Conservation (phyloP, 352 stramenopile species). For the Globisporangium rhizosaccharum region DNA sequence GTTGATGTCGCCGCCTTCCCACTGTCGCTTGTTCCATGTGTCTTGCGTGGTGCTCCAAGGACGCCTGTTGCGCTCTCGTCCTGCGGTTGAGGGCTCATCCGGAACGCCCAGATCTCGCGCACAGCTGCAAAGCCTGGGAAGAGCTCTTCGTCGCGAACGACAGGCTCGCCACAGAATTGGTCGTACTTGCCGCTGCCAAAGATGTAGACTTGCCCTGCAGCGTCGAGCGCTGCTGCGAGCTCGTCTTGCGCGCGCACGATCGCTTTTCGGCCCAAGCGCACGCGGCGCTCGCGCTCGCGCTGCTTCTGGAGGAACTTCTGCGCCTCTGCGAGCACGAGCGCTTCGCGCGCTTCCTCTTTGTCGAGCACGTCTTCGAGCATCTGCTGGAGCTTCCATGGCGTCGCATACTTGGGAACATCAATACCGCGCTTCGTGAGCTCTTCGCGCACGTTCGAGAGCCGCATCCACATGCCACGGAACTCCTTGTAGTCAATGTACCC, state of each 20-base stretch:
- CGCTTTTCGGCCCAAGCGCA: slow-evolving; percentile 41
- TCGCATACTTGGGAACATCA: slow-evolving; percentile 86
- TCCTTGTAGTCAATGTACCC: slow-evolving; percentile 92
- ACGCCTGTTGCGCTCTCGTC: background rate
- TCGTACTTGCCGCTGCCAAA: slow-evolving; percentile 80
- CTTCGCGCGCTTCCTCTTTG: slow-evolving; percentile 86
- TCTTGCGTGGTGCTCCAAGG: background rate
- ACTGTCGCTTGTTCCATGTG: too few species aligned
- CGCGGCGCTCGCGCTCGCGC: slow-evolving; percentile 53
- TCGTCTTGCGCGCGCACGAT: slow-evolving; percentile 75
- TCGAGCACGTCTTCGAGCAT: slow-evolving; percentile 88
- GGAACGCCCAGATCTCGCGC: slow-evolving; percentile 54
- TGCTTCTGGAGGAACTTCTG: slow-evolving; percentile 71
- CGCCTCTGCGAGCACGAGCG: slow-evolving; percentile 71
- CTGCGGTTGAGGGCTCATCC: slow-evolving; percentile 21
- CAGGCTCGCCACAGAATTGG: slow-evolving; percentile 72
- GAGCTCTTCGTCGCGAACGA: slow-evolving; percentile 42
- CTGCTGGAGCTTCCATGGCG: slow-evolving; percentile 65
- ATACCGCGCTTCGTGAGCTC: slow-evolving; percentile 85
- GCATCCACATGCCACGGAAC: slow-evolving; percentile 91
- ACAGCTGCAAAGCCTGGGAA: slow-evolving; percentile 64
- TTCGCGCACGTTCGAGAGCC: slow-evolving; percentile 70
- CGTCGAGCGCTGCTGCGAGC: slow-evolving; percentile 82
- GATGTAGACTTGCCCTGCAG: slow-evolving; percentile 90
- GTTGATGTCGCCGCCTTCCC: background rate